Evolutionary conservation across 768 basidiomycete species (phyloP).

Genomic region (Pleurotus tuoliensis): DNA sequence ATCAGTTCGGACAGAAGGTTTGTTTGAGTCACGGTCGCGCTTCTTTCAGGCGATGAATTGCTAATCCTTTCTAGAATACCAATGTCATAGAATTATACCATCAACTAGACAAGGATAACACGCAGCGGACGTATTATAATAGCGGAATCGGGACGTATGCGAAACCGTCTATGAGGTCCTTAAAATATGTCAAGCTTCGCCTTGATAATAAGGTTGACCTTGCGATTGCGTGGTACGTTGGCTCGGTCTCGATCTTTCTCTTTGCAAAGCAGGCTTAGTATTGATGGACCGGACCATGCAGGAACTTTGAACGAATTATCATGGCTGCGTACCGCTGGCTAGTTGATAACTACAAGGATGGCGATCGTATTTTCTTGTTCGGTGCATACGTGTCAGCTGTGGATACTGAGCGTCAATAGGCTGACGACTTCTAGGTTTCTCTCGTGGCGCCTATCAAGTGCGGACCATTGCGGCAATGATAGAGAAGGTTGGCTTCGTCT

Average conservation of each 20-base stretch:
- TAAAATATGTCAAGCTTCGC: constrained; percentile 11
- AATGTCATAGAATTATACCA: constrained; percentile 37
- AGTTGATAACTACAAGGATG: constrained; percentile 30
- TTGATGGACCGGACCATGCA: constrained; percentile 8
- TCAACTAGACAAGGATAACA: constrained; percentile 27
- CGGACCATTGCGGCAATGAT: constrained; percentile 42
- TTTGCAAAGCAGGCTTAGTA: too few relatives aligned
- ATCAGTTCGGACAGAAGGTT: constrained; percentile 32
- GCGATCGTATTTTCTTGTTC: constrained; percentile 35
- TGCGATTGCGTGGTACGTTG: constrained; percentile 29
- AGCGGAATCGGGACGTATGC: constrained; percentile 36
- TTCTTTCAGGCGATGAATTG: background rate
- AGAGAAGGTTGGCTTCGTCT: constrained; percentile 19
- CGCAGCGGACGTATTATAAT: constrained; percentile 35
- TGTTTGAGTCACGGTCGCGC: background rate
- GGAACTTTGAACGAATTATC: constrained; percentile 31
- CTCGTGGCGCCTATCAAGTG: constrained; percentile 45
- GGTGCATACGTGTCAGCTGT: constrained; percentile 17
- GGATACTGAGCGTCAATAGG: background rate
- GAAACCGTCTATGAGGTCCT: constrained; percentile 15
- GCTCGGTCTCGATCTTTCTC: too few relatives aligned
- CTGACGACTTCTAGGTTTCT: constrained; percentile 33
- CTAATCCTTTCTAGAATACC: constrained; percentile 26
- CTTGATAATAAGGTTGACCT: constrained; percentile 24
- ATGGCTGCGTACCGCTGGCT: constrained; percentile 37